Conservation (phyloP, 2,329 filamentous ascomycete species). For the Clarireedia paspali region DNA sequence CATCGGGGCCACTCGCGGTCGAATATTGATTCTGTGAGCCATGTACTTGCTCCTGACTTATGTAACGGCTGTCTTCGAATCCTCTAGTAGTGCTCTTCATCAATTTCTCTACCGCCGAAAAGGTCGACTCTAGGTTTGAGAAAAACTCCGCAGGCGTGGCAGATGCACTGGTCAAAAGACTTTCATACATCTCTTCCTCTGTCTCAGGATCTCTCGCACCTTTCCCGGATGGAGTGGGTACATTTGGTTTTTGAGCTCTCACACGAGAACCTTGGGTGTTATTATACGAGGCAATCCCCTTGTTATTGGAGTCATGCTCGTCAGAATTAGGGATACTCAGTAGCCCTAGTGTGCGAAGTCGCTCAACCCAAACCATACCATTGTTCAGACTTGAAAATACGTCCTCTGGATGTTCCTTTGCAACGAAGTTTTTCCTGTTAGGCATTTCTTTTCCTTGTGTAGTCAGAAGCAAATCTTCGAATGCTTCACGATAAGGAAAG, state of each 20-base stretch:
- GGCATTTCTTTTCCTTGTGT: constrained; percentile 6
- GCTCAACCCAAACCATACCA: constrained; percentile 12
- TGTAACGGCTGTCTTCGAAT: not conserved
- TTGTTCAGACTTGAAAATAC: not conserved
- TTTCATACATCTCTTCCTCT: constrained; percentile 27
- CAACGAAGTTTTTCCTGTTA: not conserved
- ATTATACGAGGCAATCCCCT: not conserved
- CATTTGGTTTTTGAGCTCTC: not conserved
- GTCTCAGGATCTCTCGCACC: constrained; percentile 12
- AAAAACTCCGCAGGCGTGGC: constrained; percentile 1
- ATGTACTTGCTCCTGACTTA: not conserved
- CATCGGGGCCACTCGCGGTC: not conserved
- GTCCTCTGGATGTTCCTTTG: not conserved
- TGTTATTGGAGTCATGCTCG: not conserved
- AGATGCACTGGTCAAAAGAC: constrained; percentile 10
- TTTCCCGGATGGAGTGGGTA: not conserved
- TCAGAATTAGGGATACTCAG: not conserved
- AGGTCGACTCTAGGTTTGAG: not conserved
- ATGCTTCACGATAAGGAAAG: constrained; percentile 25
- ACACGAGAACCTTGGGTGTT: not conserved
- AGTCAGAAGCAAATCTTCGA: constrained; percentile 26
- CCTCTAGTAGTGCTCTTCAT: not conserved
- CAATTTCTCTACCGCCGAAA: constrained; percentile 1
- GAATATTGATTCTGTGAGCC: not conserved
- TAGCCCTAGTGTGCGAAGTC: constrained; percentile 10